Base-by-base conservation (phyloP, 306 rosid genomes). In the Malus sieversii region DNA sequence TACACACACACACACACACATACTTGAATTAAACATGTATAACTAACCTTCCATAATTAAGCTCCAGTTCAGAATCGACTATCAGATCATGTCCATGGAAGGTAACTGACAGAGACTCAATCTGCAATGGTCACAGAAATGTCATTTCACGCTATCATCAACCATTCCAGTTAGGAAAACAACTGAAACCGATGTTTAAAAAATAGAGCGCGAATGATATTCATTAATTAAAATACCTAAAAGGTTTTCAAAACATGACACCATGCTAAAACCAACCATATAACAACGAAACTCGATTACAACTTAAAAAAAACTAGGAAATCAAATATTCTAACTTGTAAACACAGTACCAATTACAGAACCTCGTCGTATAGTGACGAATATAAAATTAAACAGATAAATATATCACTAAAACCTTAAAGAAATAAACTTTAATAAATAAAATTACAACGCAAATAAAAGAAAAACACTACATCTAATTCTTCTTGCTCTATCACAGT, bases 61-160 rank as follows among this genome's bases (percentile, higher is more conserved):
- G 97, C 92, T 96, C 99, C 82, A 96, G 82, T 62, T 90, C 98
- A 58, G 97, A 82, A 84, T 96, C 99, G 63, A 96, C 98, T 40
- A 96, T 89, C 38, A 92, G 87, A 82, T 96, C 99, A 51, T 96
- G 99, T 61, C 99, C 97, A 20, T 96, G 99, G 62, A 96, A 96
- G 20, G 99, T 96, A 74, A 96, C 99, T 29, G 99, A 85, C 32
- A 96, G 82, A 61, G 99, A 92, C 76, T 96, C 98, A 75, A 96
- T 90, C 99, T 96, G 94, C 84, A 84, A 78, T 57, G 20, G 14
- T 4, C 32, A 70, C 57, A 68, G 61, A 29, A 45, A 35, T 48
- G 68, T 73, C 33, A 77, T 68, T 51, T 32, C 7, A 30, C 53
- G 77, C 35, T 27, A 45, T 40, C 16, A 38, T 20, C 66, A 53